Evolutionary conservation across 179 eudicot genomes (phyloP), one percentile per base, ranked within the genome.

Genomic region (Drosera spatulata): DNA sequence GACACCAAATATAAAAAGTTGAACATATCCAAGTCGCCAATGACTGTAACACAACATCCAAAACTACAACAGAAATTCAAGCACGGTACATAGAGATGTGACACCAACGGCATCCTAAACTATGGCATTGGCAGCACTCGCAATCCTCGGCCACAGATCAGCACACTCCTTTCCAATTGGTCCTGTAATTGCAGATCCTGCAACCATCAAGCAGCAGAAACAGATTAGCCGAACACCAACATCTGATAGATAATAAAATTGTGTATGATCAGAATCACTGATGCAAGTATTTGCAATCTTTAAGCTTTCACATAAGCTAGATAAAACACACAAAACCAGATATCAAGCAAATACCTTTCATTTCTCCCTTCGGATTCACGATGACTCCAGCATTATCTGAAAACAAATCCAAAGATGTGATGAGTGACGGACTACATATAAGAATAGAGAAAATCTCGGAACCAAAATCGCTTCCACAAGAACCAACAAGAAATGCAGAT

Each of bases 341-440:
- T 6, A 45, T 45, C 7, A 45, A 10, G 49, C 7, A 45, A 45
- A 45, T 6, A 10, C 8, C 33, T 22, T 22, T 22, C 33, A 22
- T 22, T 22, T 22, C 33, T 22, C 33, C 33, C 33, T 53, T 53
- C 0, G 56, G 56, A 7, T 53, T 53, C 56, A 53, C 56, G 22
- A 53, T 53, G 9, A 53, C 56, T 11, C 56, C 56, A 53, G 56
- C 56, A 53, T 53, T 53, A n/a, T 53, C 56, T 53, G 56, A 13
- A 53, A 12, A 53, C 14, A 53, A 11, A n/a, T 8, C 56, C 14
- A 6, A 12, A 14, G 9, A n/a, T 53, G 13, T 3, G 22, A 53
- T 2, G 33, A 53, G 22, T 3, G 22, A 14, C 9, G 5, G 33
- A 2, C 33, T 22, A 22, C 33, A 22, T 22, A 22, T 22, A 22